Evolutionary conservation across 1,284 basidiomycete genomes (phyloP).

Genomic region (Puccinia novopanici): DNA sequence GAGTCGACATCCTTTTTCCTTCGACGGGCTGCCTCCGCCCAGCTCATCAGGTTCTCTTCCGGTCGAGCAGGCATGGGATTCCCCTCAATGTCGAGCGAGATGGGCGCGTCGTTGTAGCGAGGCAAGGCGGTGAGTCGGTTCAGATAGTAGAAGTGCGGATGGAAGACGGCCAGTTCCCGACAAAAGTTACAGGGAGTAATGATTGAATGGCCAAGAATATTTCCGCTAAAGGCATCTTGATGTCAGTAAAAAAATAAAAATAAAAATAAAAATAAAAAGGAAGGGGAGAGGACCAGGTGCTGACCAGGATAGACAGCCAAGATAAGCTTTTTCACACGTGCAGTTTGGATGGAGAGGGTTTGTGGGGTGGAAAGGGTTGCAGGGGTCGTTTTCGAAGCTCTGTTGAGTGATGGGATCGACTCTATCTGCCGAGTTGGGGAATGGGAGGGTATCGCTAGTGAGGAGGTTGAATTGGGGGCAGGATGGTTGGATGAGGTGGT

Average conservation of each 20-base stretch:
- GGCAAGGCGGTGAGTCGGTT: constrained; percentile 15
- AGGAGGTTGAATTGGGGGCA: not conserved
- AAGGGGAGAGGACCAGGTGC: not conserved
- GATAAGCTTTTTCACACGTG: constrained; percentile 30
- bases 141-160: constrained; percentile 27
- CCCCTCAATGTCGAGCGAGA: not conserved
- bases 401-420: constrained; percentile 19
- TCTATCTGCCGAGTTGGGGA: constrained; percentile 18
- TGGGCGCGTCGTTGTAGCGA: constrained; percentile 9
- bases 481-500: not conserved
- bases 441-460: constrained; percentile 15
- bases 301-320: constrained; percentile 48
- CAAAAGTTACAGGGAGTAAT: constrained; percentile 8
- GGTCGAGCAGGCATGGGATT: not conserved
- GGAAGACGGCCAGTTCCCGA: not conserved
- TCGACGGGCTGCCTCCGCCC: not conserved
- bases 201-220: constrained; percentile 40
- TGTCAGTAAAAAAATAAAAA: not conserved
- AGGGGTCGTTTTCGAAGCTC: constrained; percentile 23
- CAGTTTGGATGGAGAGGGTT: not conserved
- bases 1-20: constrained; percentile 6
- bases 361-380: constrained; percentile 3
- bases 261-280: not conserved
- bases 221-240: constrained; percentile 26
- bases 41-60: constrained; percentile 11